Base-by-base conservation (phyloP, 305 asterid genomes). In the Solanum chacoense region DNA sequence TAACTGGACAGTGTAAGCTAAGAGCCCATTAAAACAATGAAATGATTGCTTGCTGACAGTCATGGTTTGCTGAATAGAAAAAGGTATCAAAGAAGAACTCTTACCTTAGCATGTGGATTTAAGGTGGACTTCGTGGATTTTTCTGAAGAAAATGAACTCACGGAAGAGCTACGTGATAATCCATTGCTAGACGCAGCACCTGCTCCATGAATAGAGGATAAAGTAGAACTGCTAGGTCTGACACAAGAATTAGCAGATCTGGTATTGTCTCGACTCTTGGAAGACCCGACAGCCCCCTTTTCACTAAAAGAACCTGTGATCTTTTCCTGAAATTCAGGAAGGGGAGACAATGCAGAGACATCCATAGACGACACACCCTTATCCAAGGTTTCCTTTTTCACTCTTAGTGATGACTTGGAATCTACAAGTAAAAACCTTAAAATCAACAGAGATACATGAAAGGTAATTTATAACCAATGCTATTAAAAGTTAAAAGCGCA, bases 31-130 rank as follows among this genome's bases (percentile, higher is more conserved):
- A 83, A 83, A 83, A 45, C 85, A 4, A 26, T 80, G 85, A 80
- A 2, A 28, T 40, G 69, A 80, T 40, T 80, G 85, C 85, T 40
- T 80, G 85, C 67, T 26, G 71, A 81, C 34, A 18, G 13, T 81
- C 86, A 45, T 45, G 37, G 71, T 81, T 81, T 18, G 37, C 34
- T 45, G 71, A 29, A 81, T 18, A 45, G 37, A 8, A 36, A 78
- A 79, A 42, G 67, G 28, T 42, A 42, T 80, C 38, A 81, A 45
- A 81, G 37, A 79, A 40, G 85, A 45, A 83, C 20, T 31, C 85
- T 40, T 89, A 96, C 99, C 99, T 97, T 97, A 88, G 99, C 99
- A 90, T 95, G 88, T 81, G 99, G 99, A 89, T 97, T 96, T 84
- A 97, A 89, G 11, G 94, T 91, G 78, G 99, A 95, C 91, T 95